Evolutionary conservation across 2,329 filamentous ascomycete genomes (phyloP), one percentile per base, ranked within the genome.

Genomic region (Trichoderma asperellum): DNA sequence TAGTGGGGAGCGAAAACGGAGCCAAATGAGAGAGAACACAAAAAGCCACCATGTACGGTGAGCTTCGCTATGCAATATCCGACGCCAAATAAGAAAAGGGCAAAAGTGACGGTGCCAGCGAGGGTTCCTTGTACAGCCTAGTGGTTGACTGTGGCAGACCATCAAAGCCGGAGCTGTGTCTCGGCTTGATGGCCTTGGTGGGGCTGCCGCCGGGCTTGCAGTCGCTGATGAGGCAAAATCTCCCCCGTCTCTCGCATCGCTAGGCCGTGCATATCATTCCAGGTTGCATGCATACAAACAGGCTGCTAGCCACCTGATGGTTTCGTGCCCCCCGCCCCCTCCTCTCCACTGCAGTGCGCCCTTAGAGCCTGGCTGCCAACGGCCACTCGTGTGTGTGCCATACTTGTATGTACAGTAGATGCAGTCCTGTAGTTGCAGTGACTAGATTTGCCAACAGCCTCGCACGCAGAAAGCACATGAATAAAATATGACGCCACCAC

Each of bases 261-360:
- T 59, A 67, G 53, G 49, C 47, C 40, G 60, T 69, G 67, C 67
- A 69, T 69, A 69, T 64, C 58, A 58, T 52, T 49, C 60, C 53
- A 57, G 61, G 52, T 58, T 52, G 68, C 56, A 65, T 69, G 62
- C 68, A 61, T 10, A 55, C 60, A 69, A 66, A 55, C 61, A 65
- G 47, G 40, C 68, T 53, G 55, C 47, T 60, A 11, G 68, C 65
- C 68, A 65, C 68, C 49, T 32, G 35, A 24, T 52, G 55, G 34
- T 67, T 67, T 67, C 58, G 55, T 61, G 21, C 47, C 55, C 47
- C 32, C 21, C 21, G 7, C 27, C 56, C 40, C 56, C 61, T 35
- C 55, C 55, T 65, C 61, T n/a, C 68, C 62, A 69, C 62, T 64
- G 55, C 56, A 56, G 61, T 69, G 68, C 62, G 68, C 65, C 68